Evolutionary conservation across 1,139 yeast genomes (phyloP).

Genomic region (Tardiomyces blankii): DNA sequence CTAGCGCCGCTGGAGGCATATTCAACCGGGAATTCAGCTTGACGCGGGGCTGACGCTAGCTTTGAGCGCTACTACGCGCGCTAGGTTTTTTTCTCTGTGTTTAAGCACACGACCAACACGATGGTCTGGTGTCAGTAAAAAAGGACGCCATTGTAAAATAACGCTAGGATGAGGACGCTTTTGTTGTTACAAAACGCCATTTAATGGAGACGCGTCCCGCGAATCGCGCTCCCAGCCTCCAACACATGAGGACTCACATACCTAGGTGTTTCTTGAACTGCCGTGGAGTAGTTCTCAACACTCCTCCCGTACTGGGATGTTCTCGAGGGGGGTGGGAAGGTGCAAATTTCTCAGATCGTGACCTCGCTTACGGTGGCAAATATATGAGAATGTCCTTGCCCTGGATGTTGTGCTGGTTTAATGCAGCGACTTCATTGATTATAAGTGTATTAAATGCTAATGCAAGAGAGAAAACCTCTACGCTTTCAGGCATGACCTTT

Average conservation of each 20-base stretch:
- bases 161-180: no score
- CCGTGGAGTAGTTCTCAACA: constrained; percentile 1
- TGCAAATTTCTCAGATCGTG: background rate
- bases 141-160: no score
- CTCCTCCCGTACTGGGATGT: constrained; percentile 1
- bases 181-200: no score
- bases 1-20: constrained; percentile 27
- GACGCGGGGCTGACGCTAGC: no score
- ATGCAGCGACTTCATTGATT: no score
- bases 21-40: background rate
- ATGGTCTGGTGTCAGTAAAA: background rate
- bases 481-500: no score
- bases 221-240: background rate
- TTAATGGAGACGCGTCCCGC: background rate
- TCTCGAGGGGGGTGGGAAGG: background rate
- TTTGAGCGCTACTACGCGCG: constrained; percentile 8
- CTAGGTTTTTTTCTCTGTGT: background rate
- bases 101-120: background rate
- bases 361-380: background rate
- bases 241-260: background rate
- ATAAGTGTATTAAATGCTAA: no score
- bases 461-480: no score
- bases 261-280: background rate
- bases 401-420: no score
- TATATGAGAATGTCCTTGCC: background rate